Evolutionary conservation across 2,329 filamentous ascomycete genomes (phyloP).

Genomic region (Neonectria coccinea): DNA sequence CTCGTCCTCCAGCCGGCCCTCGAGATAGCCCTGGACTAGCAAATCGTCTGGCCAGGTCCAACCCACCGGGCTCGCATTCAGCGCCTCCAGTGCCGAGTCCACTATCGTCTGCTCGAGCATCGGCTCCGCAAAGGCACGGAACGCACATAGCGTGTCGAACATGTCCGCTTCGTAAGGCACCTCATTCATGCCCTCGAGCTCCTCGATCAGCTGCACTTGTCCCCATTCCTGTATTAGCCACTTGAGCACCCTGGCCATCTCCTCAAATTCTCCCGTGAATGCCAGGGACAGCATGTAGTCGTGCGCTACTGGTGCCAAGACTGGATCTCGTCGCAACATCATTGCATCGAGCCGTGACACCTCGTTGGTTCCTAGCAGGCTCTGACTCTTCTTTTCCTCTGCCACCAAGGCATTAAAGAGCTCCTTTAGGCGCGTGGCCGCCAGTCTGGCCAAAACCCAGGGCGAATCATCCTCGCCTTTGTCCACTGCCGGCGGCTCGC

Average conservation of each 20-base stretch:
- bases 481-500: slow-evolving; percentile 1
- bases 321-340: slow-evolving; percentile 49
- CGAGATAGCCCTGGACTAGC: slow-evolving; percentile 51
- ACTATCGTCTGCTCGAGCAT: slow-evolving; percentile 52
- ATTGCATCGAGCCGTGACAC: slow-evolving; percentile 50
- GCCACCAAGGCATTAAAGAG: slow-evolving; percentile 44
- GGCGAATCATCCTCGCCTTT: slow-evolving; percentile 15
- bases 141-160: slow-evolving; percentile 57
- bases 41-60: slow-evolving; percentile 56
- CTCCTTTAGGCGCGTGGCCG: slow-evolving; percentile 42
- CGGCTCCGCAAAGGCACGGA: slow-evolving; percentile 61
- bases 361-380: slow-evolving; percentile 33
- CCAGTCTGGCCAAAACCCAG: slow-evolving; percentile 36
- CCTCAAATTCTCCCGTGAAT: slow-evolving; percentile 68
- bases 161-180: slow-evolving; percentile 50
- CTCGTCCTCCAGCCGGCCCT: slow-evolving; percentile 40
- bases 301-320: slow-evolving; percentile 58
- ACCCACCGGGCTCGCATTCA: slow-evolving; percentile 42
- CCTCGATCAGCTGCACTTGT: slow-evolving; percentile 49
- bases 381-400: slow-evolving; percentile 40
- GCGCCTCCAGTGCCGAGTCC: slow-evolving; percentile 45
- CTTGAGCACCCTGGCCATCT: slow-evolving; percentile 66
- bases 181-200: slow-evolving; percentile 52
- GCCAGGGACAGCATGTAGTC: slow-evolving; percentile 73
- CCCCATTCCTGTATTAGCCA: slow-evolving; percentile 69